Evolutionary conservation across 139 green algal species (phyloP).

Genomic region (Klebsormidium nitens): DNA sequence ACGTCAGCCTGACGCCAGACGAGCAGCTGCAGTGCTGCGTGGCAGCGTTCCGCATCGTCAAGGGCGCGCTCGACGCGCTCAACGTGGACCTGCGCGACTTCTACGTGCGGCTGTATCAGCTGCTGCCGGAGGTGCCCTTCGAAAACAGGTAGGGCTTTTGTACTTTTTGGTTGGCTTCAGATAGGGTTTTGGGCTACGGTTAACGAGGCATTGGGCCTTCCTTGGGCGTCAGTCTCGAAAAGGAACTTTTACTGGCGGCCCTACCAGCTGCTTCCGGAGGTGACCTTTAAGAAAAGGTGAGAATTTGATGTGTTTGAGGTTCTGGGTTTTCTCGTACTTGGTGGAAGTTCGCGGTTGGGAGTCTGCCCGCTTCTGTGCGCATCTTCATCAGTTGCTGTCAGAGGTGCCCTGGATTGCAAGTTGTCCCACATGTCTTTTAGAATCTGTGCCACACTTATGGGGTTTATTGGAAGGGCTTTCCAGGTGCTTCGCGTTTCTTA

Average conservation of each 20-base stretch:
- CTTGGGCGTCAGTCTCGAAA: background rate
- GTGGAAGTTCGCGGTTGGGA: too few relatives aligned
- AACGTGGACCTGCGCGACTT: constrained; percentile 44
- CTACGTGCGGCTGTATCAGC: constrained; percentile 35
- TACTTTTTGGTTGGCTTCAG: background rate
- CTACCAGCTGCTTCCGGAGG: background rate
- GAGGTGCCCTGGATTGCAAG: too few relatives aligned
- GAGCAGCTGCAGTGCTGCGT: constrained; percentile 27
- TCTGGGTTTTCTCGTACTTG: too few relatives aligned
- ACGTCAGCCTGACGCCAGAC: constrained; percentile 12
- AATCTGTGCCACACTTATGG: too few relatives aligned
- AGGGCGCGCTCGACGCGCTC: constrained; percentile 43
- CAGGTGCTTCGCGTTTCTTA: too few relatives aligned
- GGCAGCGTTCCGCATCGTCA: constrained; percentile 41
- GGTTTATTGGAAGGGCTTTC: too few relatives aligned
- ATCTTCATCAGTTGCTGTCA: too few relatives aligned
- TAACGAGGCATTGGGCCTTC: background rate
- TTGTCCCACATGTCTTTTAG: too few relatives aligned
- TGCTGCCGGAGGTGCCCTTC: constrained; percentile 34
- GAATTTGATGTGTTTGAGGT: too few relatives aligned
- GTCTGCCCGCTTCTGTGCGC: too few relatives aligned
- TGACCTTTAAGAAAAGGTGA: too few relatives aligned
- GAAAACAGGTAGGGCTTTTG: background rate
- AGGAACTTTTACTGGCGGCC: background rate
- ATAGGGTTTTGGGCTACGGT: background rate